Base-by-base conservation (phyloP, 768 basidiomycete species). In the Ephemerocybe angulata region DNA sequence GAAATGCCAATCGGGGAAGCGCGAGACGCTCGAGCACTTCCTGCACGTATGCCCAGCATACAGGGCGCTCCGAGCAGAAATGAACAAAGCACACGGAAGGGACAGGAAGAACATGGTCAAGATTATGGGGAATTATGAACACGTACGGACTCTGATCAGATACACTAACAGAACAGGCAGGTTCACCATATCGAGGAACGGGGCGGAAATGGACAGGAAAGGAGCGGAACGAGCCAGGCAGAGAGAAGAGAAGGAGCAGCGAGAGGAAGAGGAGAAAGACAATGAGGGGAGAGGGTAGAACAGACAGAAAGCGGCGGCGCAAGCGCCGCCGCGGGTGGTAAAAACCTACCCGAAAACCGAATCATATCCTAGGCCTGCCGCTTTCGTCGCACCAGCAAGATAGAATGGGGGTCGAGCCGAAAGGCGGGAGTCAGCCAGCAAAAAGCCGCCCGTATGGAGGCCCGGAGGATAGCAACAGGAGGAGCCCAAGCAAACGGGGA, bases 1-100 rank as follows among this genome's bases (percentile, higher is more conserved):
- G 4, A 28, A 43, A n/a, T 54, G 52, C 40, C 11, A 15, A 8
- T 2, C 22, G 15, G 15, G n/a, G 5, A 27, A n/a, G 21, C 40
- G 44, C 12, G 52, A 58, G 27, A 53, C 57, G n/a, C 22, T 53
- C 21, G 33, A 49, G 17, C 57, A 58, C 48, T 47, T 50, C 17
- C 17, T 58, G 7, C 12, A 35, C 13, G 57, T 54, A 37, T 58
- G 52, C 38, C 52, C 1, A 24, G 35, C 38, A 7, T 46, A 58
- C 31, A 19, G 35, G 7, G 8, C 19, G 0, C 47, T 42, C 7
- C 48, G 57, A 19, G 12, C 15, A 3, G 33, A 11, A 35, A 35
- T 53, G 30, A 19, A 12, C 29, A 38, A 37, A 25, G n/a, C 8
- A n/a, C 12, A 31, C 19, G 40, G 35, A 7, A 22, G 52, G 33